Conservation (phyloP, 441 rosid genomes). For the Populus hybrid region DNA sequence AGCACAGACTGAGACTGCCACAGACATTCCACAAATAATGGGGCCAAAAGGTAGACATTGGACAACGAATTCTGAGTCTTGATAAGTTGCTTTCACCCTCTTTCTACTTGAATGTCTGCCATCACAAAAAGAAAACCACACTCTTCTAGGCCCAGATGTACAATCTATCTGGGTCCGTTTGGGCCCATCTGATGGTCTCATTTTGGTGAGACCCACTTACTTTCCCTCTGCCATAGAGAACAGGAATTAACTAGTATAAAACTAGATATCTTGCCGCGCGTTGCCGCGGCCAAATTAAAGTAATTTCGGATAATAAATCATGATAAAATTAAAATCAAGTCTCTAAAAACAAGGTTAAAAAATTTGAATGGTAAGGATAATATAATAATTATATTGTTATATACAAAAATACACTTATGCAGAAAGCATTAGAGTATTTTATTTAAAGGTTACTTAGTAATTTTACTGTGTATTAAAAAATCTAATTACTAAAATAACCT, state of each 20-base stretch:
- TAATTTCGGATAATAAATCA: too few relatives aligned
- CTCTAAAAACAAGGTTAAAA: too few relatives aligned
- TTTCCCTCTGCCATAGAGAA: neutral
- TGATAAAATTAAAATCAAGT: too few relatives aligned
- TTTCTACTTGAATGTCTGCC: conserved; percentile 14
- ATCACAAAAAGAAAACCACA: neutral
- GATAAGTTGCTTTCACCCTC: conserved; percentile 17
- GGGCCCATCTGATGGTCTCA: neutral
- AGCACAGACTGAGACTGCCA: too few relatives aligned
- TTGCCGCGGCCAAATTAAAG: too few relatives aligned
- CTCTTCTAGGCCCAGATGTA: conserved; percentile 16
- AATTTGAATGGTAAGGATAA: too few relatives aligned
- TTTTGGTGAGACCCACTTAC: conserved; percentile 19
- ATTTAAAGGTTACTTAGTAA: too few relatives aligned
- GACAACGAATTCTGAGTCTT: neutral
- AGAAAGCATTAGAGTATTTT: too few relatives aligned
- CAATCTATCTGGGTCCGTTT: neutral
- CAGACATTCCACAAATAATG: neutral
- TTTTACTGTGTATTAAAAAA: too few relatives aligned
- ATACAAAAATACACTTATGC: too few relatives aligned
- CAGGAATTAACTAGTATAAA: neutral
- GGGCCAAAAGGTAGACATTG: conserved; percentile 6
- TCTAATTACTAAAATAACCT: too few relatives aligned
- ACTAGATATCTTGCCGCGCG: neutral
- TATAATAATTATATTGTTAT: too few relatives aligned